A percentile compares a stretch with the other conserved stretches of the same genome.
phyloP scores from a whole-genome alignment of 257 asterid species.

The Petunia secreta region DNA sequence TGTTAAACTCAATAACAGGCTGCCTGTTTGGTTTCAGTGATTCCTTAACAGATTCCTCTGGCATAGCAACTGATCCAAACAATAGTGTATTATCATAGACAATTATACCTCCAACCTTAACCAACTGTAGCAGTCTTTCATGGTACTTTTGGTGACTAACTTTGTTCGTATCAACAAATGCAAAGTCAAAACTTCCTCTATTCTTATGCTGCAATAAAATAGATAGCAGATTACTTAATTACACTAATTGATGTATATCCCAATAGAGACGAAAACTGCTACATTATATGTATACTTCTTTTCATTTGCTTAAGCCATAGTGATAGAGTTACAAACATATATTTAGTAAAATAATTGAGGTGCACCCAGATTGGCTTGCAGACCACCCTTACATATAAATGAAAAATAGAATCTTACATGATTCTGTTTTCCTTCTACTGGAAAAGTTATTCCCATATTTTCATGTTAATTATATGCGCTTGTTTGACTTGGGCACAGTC shows the following conservation, averaged over 20 bases:
- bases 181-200: slow-evolving; percentile 41
- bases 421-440: no score
- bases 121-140: slow-evolving; percentile 38
- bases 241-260: neutral
- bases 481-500: no score
- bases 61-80: slow-evolving; percentile 46
- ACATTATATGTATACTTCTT: no score
- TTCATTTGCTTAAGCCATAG: no score
- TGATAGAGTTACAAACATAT: no score
- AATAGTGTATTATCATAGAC: slow-evolving; percentile 47
- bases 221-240: neutral
- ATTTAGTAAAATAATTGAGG: no score
- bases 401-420: no score
- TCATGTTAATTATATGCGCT: no score
- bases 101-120: slow-evolving; percentile 42
- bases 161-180: slow-evolving; percentile 51
- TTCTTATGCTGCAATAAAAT: slow-evolving; percentile 37
- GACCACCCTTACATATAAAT: no score
- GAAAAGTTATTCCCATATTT: no score
- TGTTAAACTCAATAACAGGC: slow-evolving; percentile 43
- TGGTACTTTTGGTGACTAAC: slow-evolving; percentile 41
- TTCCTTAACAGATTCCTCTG: slow-evolving; percentile 37
- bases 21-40: neutral
- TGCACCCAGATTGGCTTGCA: no score
- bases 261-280: no score